phyloP scores from a whole-genome alignment of 768 basidiomycete species.

The Postia placenta region DNA sequence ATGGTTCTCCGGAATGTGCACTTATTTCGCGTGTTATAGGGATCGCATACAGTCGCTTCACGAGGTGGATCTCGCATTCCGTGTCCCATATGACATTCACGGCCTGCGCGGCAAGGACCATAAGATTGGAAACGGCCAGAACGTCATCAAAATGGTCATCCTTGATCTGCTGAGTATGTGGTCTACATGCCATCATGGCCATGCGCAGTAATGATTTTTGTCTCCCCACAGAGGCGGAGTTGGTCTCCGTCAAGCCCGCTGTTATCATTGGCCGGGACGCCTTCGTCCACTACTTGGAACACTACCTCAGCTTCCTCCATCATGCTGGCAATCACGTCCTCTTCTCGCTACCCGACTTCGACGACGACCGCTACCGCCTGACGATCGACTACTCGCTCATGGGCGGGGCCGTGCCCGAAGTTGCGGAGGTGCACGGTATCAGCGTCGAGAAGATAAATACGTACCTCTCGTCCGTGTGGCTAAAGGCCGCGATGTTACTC shows the following conservation, averaged over 20 bases:
- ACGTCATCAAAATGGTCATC: conserved; percentile 16
- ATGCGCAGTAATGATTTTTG: neutral
- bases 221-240: conserved; percentile 7
- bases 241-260: conserved; percentile 8
- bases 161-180: conserved; percentile 12
- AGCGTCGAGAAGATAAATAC: conserved; percentile 20
- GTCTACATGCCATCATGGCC: neutral
- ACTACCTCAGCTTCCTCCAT: conserved; percentile 23
- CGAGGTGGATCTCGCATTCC: conserved; percentile 17
- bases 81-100: conserved; percentile 16
- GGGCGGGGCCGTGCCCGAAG: conserved; percentile 9
- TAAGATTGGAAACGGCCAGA: conserved; percentile 18
- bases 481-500: conserved; percentile 20
- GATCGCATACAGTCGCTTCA: conserved; percentile 10
- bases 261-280: conserved; percentile 9
- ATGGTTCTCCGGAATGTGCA: neutral
- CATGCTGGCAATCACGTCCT: conserved; percentile 24
- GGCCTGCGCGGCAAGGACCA: conserved; percentile 16
- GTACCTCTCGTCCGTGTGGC: conserved; percentile 19
- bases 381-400: conserved; percentile 22
- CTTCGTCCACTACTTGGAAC: conserved; percentile 11
- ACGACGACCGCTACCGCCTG: conserved; percentile 16
- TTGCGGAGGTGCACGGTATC: conserved; percentile 16
- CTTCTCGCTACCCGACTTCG: conserved; percentile 27
- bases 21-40: neutral